These are phyloP conservation scores for Cutaneotrichosporon dermatis DNA, from an alignment of 1,284 basidiomycete genomes.

Conservation along the genomic window DNA sequence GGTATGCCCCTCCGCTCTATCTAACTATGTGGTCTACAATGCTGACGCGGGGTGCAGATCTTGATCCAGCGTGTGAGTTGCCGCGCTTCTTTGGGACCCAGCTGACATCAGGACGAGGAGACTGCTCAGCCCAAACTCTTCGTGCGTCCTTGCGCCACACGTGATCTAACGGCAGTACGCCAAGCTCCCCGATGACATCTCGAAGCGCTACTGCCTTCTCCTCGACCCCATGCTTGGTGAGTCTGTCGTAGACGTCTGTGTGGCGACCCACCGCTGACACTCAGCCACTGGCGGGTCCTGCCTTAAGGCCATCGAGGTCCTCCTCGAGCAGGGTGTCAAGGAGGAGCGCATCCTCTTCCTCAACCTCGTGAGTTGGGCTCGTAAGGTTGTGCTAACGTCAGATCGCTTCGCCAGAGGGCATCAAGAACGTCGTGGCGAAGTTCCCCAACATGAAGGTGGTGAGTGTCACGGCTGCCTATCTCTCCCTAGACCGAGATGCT, in stretches of 20 bases:
- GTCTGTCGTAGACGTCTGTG: constrained; percentile 25
- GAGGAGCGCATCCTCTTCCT: constrained; percentile 88
- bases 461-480: constrained; percentile 39
- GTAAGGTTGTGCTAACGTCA: constrained; percentile 38
- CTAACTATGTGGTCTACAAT: constrained; percentile 55
- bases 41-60: constrained; percentile 73
- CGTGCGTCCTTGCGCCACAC: constrained; percentile 20
- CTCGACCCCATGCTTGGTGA: constrained; percentile 96
- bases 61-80: constrained; percentile 4
- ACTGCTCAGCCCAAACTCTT: constrained; percentile 85
- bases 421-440: constrained; percentile 71
- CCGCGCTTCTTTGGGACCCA: background rate
- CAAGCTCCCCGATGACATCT: constrained; percentile 90
- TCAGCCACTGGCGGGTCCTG: constrained; percentile 90
- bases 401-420: constrained; percentile 86
- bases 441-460: constrained; percentile 82
- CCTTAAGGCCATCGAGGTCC: constrained; percentile 91
- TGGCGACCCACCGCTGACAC: constrained; percentile 1
- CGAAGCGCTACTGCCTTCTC: constrained; percentile 82
- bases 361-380: constrained; percentile 73
- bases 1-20: constrained; percentile 25
- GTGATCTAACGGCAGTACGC: constrained; percentile 47
- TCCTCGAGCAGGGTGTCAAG: constrained; percentile 78
- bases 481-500: no score
- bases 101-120: constrained; percentile 72